Evolutionary conservation across 345 rosid genomes (phyloP).

Genomic region (Rhizophora mangle): DNA sequence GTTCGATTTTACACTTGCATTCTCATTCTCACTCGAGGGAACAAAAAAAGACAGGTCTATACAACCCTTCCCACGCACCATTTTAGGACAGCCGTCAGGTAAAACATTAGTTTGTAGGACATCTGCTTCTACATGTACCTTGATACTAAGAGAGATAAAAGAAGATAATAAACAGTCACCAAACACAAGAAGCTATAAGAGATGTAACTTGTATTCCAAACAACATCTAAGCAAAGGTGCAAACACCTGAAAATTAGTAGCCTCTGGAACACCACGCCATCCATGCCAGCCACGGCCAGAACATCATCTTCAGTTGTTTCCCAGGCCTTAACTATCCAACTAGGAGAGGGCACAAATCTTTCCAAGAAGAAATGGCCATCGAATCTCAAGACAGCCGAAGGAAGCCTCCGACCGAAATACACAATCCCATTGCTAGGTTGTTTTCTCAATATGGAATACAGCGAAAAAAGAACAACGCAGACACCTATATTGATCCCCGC

Average conservation of each 20-base stretch:
- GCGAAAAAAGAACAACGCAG: slow-evolving; percentile 54
- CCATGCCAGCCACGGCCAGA: slow-evolving; percentile 66
- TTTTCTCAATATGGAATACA: slow-evolving; percentile 77
- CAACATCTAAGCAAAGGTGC: background rate
- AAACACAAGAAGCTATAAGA: background rate
- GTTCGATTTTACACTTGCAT: background rate
- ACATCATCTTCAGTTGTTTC: slow-evolving; percentile 78
- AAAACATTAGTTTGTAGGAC: too few relatives aligned
- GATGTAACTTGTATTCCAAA: too few relatives aligned
- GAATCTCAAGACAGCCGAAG: slow-evolving; percentile 31
- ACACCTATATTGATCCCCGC: slow-evolving; percentile 76
- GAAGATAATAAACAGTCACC: background rate
- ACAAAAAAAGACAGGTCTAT: too few relatives aligned
- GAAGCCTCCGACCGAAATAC: slow-evolving; percentile 65
- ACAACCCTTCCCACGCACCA: too few relatives aligned
- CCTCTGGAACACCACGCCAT: slow-evolving; percentile 80
- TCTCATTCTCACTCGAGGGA: too few relatives aligned
- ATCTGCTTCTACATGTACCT: too few relatives aligned
- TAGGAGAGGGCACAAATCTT: slow-evolving; percentile 82
- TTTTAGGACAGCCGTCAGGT: too few relatives aligned
- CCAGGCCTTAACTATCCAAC: slow-evolving; percentile 93
- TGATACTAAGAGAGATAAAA: too few relatives aligned
- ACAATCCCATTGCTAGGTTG: slow-evolving; percentile 72
- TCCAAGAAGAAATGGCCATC: slow-evolving; percentile 52
- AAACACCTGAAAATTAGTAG: slow-evolving; percentile 73